phyloP scores from a whole-genome alignment of 2,329 filamentous ascomycete genomes.

The Penicillium sp. region DNA sequence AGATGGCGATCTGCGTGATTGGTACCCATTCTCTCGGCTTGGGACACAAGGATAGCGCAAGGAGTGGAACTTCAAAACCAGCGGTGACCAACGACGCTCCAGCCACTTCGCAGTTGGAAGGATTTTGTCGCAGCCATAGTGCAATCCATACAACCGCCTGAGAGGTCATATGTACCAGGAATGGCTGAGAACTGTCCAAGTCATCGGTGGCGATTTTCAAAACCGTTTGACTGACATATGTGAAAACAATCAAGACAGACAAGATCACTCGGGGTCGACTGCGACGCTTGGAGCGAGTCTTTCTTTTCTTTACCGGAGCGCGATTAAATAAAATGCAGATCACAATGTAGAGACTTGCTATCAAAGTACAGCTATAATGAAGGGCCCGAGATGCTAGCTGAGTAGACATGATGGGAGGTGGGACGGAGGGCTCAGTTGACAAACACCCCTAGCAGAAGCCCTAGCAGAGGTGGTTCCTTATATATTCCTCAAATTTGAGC shows the following conservation, averaged over 20 bases:
- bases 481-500: slow-evolving; percentile 3
- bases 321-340: not conserved
- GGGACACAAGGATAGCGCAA: slow-evolving; percentile 9
- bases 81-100: slow-evolving; percentile 8
- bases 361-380: slow-evolving; percentile 8
- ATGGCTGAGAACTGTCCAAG: slow-evolving; percentile 8
- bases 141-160: slow-evolving; percentile 6
- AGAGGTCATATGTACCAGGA: slow-evolving; percentile 13
- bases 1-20: slow-evolving; percentile 5
- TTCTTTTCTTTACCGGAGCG: slow-evolving; percentile 5
- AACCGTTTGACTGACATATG: slow-evolving; percentile 5
- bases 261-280: not conserved
- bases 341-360: slow-evolving; percentile 5
- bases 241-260: slow-evolving; percentile 4
- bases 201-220: slow-evolving; percentile 7
- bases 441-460: not conserved
- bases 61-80: slow-evolving; percentile 12
- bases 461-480: not conserved
- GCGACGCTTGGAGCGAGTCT: not conserved
- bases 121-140: slow-evolving; percentile 5
- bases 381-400: not conserved
- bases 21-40: slow-evolving; percentile 8
- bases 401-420: slow-evolving; percentile 3
- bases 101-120: slow-evolving; percentile 5
- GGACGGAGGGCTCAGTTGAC: not conserved